These are phyloP conservation scores for Candida quercuum DNA, from an alignment of 805 yeast species.

Conservation along the genomic window DNA sequence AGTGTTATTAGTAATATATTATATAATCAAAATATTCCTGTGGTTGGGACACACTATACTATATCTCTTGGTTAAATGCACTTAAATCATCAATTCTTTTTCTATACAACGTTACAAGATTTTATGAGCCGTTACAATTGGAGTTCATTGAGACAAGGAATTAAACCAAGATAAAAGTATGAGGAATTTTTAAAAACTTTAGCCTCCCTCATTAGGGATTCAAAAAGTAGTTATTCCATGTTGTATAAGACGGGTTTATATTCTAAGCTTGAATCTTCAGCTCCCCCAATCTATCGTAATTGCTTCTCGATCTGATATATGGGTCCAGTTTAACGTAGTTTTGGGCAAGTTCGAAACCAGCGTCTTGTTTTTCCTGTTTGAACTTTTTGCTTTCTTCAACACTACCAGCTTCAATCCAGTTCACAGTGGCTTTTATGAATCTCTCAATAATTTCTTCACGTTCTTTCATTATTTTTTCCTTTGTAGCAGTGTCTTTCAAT, in stretches of 20 bases:
- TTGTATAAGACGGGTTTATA: neutral
- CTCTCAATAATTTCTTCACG: constrained; percentile 48
- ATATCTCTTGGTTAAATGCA: too few species aligned
- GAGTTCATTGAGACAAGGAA: too few species aligned
- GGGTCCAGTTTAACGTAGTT: constrained; percentile 75
- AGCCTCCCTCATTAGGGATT: too few species aligned
- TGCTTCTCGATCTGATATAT: constrained; percentile 70
- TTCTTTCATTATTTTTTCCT: constrained; percentile 39
- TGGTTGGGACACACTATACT: too few species aligned
- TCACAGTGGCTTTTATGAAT: constrained; percentile 60
- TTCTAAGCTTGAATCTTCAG: constrained; percentile 8
- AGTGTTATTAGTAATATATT: too few species aligned
- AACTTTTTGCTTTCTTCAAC: constrained; percentile 42
- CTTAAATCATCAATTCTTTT: too few species aligned
- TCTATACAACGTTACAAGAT: neutral
- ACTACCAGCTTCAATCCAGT: constrained; percentile 70
- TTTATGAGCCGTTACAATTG: too few species aligned
- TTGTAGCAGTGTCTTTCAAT: constrained; percentile 38
- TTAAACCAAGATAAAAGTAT: too few species aligned
- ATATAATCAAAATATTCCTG: too few species aligned
- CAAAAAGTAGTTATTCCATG: too few species aligned
- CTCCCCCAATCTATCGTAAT: constrained; percentile 70
- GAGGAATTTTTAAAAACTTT: too few species aligned
- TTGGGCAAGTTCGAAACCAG: constrained; percentile 48
- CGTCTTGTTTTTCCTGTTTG: constrained; percentile 46